These are phyloP conservation scores for Kockiozyma suomiensis DNA, from an alignment of 805 yeast genomes.

Conservation along the genomic window DNA sequence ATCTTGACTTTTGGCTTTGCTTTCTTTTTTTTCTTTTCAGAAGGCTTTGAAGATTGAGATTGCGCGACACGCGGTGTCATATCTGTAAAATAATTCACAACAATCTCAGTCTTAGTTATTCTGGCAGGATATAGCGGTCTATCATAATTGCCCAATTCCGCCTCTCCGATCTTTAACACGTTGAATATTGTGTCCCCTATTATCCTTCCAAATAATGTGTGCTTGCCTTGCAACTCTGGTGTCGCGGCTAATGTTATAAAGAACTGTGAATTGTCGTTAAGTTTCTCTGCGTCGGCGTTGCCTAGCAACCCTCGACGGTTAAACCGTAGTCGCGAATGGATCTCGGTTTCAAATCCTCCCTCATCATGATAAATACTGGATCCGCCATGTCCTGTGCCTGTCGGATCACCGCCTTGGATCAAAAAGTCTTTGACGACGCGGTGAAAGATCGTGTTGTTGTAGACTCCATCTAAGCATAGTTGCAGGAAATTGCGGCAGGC, in stretches of 20 bases:
- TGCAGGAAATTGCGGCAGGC: constrained; percentile 54
- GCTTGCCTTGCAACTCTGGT: constrained; percentile 49
- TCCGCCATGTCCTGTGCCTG: constrained; percentile 42
- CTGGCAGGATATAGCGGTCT: constrained; percentile 56
- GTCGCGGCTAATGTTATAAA: constrained; percentile 54
- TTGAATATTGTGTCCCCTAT: constrained; percentile 59
- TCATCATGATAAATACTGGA: constrained; percentile 36
- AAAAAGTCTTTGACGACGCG: constrained; percentile 45
- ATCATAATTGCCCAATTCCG: constrained; percentile 49
- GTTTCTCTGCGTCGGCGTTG: constrained; percentile 45
- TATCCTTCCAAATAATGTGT: constrained; percentile 60
- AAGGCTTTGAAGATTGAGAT: background rate
- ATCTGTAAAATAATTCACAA: constrained; percentile 55
- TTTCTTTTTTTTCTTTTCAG: constrained; percentile 16
- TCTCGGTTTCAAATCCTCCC: constrained; percentile 48
- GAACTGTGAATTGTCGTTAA: constrained; percentile 46
- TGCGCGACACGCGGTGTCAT: constrained; percentile 34
- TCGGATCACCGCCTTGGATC: constrained; percentile 47
- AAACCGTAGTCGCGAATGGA: constrained; percentile 55
- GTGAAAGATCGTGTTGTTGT: constrained; percentile 48
- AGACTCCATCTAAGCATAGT: constrained; percentile 50
- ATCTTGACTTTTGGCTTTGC: constrained; percentile 42
- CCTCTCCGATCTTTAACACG: constrained; percentile 53
- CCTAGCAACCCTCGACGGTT: constrained; percentile 59
- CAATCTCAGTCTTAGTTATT: constrained; percentile 48